Conservation (phyloP, 306 rosid species). For the Casuarina glauca region DNA sequence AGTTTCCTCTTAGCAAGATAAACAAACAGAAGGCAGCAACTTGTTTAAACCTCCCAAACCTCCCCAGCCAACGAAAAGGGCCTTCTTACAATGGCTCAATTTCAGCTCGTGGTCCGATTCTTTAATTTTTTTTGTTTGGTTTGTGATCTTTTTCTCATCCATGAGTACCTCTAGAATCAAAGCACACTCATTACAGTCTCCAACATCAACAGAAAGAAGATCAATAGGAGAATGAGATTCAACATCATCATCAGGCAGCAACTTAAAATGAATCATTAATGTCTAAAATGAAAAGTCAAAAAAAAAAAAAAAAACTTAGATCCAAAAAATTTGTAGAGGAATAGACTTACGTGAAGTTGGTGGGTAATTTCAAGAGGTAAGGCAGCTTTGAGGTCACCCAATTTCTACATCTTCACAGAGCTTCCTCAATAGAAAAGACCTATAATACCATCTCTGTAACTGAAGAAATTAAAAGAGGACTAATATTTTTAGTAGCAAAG, state of each 20-base stretch:
- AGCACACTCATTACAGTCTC: not conserved
- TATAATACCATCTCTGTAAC: not conserved
- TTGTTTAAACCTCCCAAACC: no score
- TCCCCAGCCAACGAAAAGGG: no score
- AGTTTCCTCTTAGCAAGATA: no score
- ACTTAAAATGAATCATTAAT: not conserved
- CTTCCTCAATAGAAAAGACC: not conserved
- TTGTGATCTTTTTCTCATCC: not conserved
- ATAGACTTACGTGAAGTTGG: constrained; percentile 77
- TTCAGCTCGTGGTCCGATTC: not conserved
- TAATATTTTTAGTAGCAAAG: not conserved
- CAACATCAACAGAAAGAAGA: not conserved
- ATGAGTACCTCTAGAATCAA: not conserved
- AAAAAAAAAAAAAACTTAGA: not conserved
- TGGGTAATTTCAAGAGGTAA: constrained; percentile 87
- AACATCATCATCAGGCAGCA: not conserved
- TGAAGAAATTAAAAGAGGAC: constrained; percentile 1
- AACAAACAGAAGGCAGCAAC: no score
- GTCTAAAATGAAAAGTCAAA: not conserved
- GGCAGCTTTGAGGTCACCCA: constrained; percentile 88
- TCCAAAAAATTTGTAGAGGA: not conserved
- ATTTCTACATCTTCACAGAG: constrained; percentile 66
- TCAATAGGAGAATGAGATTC: not conserved
- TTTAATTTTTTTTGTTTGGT: not conserved
- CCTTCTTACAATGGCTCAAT: not conserved